Conservation (phyloP, 2,329 filamentous ascomycete species). For the Exserohilum turcica region DNA sequence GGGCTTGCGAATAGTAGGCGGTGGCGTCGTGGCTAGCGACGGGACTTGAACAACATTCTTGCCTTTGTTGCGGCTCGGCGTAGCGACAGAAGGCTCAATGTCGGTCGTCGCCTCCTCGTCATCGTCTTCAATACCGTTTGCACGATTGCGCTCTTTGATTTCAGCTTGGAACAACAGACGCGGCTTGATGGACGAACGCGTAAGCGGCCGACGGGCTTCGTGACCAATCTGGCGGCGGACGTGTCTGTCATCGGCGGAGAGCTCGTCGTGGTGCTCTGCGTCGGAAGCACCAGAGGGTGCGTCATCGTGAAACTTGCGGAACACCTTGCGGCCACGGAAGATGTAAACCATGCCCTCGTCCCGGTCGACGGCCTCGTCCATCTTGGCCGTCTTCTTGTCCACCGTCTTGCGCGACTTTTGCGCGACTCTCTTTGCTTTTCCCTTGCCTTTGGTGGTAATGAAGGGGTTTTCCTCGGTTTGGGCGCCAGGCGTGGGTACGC, state of each 20-base stretch:
- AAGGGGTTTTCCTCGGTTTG: constrained; percentile 72
- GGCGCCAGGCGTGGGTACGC: constrained; percentile 69
- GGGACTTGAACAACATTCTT: constrained; percentile 61
- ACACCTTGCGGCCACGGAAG: constrained; percentile 81
- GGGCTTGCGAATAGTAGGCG: constrained; percentile 64
- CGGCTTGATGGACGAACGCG: constrained; percentile 72
- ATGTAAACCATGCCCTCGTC: constrained; percentile 76
- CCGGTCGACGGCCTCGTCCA: constrained; percentile 67
- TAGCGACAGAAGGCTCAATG: constrained; percentile 49
- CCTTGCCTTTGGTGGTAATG: constrained; percentile 57
- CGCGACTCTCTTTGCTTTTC: constrained; percentile 54
- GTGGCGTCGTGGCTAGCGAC: constrained; percentile 49
- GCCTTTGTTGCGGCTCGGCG: constrained; percentile 36
- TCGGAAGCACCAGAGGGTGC: constrained; percentile 42
- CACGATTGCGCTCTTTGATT: constrained; percentile 52
- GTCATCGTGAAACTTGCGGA: constrained; percentile 66
- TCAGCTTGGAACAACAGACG: constrained; percentile 70
- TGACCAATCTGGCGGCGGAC: constrained; percentile 45
- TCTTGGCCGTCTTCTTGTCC: constrained; percentile 62
- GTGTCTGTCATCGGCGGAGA: constrained; percentile 48
- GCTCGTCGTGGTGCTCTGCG: constrained; percentile 35
- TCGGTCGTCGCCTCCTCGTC: constrained; percentile 65
- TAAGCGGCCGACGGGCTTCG: constrained; percentile 57
- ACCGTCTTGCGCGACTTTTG: constrained; percentile 55
- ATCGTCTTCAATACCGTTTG: constrained; percentile 51